Evolutionary conservation across 768 basidiomycete species (phyloP), one percentile per base, ranked within the genome.

Genomic region (Pholiota microspora): DNA sequence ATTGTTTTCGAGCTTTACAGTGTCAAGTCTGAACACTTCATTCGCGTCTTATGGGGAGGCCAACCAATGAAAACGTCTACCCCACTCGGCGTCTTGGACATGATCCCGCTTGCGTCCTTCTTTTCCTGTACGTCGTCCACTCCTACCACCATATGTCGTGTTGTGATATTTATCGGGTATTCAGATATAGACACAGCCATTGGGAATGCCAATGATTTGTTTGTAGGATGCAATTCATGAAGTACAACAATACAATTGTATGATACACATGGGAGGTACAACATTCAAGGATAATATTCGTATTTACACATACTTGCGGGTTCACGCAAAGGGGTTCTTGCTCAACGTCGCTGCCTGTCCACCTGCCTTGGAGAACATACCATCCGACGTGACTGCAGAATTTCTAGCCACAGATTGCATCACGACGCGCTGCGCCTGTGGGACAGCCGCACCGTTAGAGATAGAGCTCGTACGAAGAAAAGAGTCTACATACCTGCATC

Each of bases 31-130:
- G 48, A 54, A 10, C 68, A 69, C 45, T 78, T 71, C 57, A 55
- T 81, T 15, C 74, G 80, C n/a, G 76, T 80, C 6, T 66, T 81
- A 2, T 81, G 78, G 78, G 71, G 73, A 16, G 80, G 80, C 7
- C 76, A 75, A 46, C 76, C 77, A 1, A 77, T 81, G 68, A 66
- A 71, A 49, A 80, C 79, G 0, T 77, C 78, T 0, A 77, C 78
- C 0, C 74, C 75, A 5, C 66, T 81, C 44, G 76, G 77, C n/a
- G 65, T 63, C 8, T 67, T 80, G 5, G 72, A 80, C 55, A 71
- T 79, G 76, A 64, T 80, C 7, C 74, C 76, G 12, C 53, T 79
- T 10, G 54, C 71, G 15, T 62, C 70, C 6, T 74, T 80, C 61
- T 72, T 79, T 23, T 57, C 65, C 29, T 80, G 80, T 79, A 58